Conservation (phyloP, 306 rosid genomes). For the Vicia sativa region DNA sequence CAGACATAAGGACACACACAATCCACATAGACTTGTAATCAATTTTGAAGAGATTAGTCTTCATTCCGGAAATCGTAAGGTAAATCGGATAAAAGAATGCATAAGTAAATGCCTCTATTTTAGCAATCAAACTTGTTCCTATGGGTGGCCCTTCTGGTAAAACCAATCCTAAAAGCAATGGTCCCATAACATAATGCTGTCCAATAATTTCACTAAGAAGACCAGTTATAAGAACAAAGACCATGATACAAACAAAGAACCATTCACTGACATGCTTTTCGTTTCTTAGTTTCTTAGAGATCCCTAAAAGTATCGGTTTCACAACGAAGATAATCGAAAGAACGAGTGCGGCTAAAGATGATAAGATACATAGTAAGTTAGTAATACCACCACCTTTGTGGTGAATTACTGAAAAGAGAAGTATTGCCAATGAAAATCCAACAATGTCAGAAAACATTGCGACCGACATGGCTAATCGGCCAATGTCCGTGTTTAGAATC, state of each 20-base stretch:
- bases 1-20: slow-evolving; percentile 29
- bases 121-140: slow-evolving; percentile 53
- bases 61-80: slow-evolving; percentile 58
- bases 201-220: slow-evolving; percentile 53
- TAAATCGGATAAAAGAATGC: slow-evolving; percentile 60
- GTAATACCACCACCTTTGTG: neutral
- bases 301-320: slow-evolving; percentile 45
- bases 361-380: neutral
- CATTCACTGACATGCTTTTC: slow-evolving; percentile 41
- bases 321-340: slow-evolving; percentile 7
- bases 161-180: slow-evolving; percentile 56
- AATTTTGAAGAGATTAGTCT: slow-evolving; percentile 52
- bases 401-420: slow-evolving; percentile 22
- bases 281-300: slow-evolving; percentile 20
- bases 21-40: slow-evolving; percentile 21
- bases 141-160: slow-evolving; percentile 69
- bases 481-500: slow-evolving; percentile 58
- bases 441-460: slow-evolving; percentile 48
- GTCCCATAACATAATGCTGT: slow-evolving; percentile 65
- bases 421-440: slow-evolving; percentile 29
- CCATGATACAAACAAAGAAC: slow-evolving; percentile 23
- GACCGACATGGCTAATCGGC: slow-evolving; percentile 56
- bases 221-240: slow-evolving; percentile 43
- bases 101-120: slow-evolving; percentile 45
- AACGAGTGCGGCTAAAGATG: slow-evolving; percentile 25